These are phyloP conservation scores for Ceratocystis cubensis DNA, from an alignment of 2,329 filamentous ascomycete genomes.

Conservation along the genomic window DNA sequence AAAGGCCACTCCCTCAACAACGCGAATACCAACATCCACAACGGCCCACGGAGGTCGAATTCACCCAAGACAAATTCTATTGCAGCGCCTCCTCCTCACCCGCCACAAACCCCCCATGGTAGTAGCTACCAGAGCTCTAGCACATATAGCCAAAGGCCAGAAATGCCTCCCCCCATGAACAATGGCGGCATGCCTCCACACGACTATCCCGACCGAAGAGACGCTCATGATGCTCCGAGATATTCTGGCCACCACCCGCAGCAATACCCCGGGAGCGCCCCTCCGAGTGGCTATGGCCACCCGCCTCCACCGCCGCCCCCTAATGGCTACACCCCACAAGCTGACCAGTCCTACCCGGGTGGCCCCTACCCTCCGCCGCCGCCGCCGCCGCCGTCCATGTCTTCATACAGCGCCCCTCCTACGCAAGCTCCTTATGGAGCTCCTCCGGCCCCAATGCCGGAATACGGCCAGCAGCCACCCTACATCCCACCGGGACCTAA, in stretches of 20 bases:
- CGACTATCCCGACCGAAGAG: conserved; percentile 16
- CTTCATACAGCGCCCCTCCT: conserved; percentile 19
- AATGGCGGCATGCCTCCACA: conserved; percentile 10
- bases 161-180: not conserved
- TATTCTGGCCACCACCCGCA: conserved; percentile 14
- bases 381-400: conserved; percentile 13
- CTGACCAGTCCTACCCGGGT: conserved; percentile 10
- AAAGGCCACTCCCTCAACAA: not conserved
- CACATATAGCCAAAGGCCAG: conserved; percentile 11
- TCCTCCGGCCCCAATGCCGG: conserved; percentile 13
- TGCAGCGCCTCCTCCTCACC: conserved; percentile 13
- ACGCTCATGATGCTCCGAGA: conserved; percentile 12
- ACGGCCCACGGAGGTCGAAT: conserved; percentile 3
- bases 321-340: not conserved
- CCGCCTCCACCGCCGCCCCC: conserved; percentile 14
- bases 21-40: not conserved
- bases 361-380: conserved; percentile 14
- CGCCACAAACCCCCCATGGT: not conserved
- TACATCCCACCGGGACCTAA: conserved; percentile 17
- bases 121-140: conserved; percentile 7
- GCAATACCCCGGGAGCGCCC: conserved; percentile 18
- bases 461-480: conserved; percentile 14
- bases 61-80: conserved; percentile 16
- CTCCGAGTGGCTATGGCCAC: conserved; percentile 13
- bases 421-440: conserved; percentile 17